Conservation (phyloP, 176 grass and related monocot genomes). For the Urochloa ruziziensis region DNA sequence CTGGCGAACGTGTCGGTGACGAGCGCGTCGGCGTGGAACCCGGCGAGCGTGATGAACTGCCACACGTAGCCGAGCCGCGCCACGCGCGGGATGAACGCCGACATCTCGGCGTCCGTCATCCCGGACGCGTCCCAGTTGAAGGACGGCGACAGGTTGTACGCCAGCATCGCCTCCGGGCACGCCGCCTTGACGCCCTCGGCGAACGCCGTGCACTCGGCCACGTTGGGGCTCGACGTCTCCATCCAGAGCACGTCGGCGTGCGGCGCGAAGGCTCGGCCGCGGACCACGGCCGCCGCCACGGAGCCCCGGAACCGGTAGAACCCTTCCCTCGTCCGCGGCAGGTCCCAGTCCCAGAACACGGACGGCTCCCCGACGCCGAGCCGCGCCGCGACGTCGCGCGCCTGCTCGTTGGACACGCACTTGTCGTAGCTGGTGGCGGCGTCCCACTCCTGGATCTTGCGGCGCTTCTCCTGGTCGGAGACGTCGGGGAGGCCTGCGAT, state of each 20-base stretch:
- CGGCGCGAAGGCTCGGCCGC: slow-evolving; percentile 66
- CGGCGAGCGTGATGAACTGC: slow-evolving; percentile 96
- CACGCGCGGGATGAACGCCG: slow-evolving; percentile 73
- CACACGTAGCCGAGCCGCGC: slow-evolving; percentile 69
- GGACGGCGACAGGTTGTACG: slow-evolving; percentile 97
- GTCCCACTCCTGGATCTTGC: slow-evolving; percentile 59
- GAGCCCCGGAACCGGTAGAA: slow-evolving; percentile 91
- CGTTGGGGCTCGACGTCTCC: slow-evolving; percentile 91
- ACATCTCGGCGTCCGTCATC: slow-evolving; percentile 74
- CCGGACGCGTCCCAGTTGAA: slow-evolving; percentile 99
- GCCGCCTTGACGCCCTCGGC: slow-evolving; percentile 56
- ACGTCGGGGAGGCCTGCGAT: slow-evolving; percentile 44
- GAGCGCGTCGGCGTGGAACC: slow-evolving; percentile 95
- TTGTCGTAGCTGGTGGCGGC: slow-evolving; percentile 46
- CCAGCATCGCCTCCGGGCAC: slow-evolving; percentile 66
- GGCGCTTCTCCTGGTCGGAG: slow-evolving; percentile 48
- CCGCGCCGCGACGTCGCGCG: slow-evolving; percentile 54
- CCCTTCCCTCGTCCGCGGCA: slow-evolving; percentile 80
- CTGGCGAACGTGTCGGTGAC: slow-evolving; percentile 81
- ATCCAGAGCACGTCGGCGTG: slow-evolving; percentile 92
- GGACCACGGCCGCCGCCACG: slow-evolving; percentile 65
- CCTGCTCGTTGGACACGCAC: slow-evolving; percentile 61
- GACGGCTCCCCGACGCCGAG: slow-evolving; percentile 50
- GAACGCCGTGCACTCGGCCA: slow-evolving; percentile 73
- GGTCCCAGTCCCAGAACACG: slow-evolving; percentile 95